These are phyloP conservation scores for Leccinum imitatum DNA, from an alignment of 768 basidiomycete species.

Conservation along the genomic window DNA sequence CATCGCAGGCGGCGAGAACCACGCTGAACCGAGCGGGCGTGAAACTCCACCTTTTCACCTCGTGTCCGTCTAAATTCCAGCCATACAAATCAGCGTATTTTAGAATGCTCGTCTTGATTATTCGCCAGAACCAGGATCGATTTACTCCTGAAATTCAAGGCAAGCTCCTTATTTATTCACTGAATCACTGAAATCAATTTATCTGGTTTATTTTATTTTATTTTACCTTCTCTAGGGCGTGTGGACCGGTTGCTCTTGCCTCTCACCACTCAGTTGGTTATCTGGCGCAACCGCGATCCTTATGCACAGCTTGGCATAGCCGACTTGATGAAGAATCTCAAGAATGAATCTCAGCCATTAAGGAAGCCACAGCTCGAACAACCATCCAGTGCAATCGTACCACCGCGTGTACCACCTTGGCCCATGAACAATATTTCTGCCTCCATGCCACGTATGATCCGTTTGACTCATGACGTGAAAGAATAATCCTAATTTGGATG, in stretches of 20 bases:
- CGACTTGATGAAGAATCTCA: conserved; percentile 25
- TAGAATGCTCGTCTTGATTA: conserved; percentile 43
- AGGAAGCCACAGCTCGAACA: conserved; percentile 19
- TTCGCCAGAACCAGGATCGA: conserved; percentile 33
- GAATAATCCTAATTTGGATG: conserved; percentile 10
- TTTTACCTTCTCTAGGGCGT: conserved; percentile 23
- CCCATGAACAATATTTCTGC: conserved; percentile 24
- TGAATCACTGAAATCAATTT: neutral
- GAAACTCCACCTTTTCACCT: conserved; percentile 45
- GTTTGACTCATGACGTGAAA: neutral
- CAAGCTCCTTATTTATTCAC: conserved; percentile 6
- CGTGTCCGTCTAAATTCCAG: conserved; percentile 40
- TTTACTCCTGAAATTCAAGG: conserved; percentile 31
- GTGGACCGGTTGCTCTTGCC: conserved; percentile 35
- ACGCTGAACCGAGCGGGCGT: conserved; percentile 45
- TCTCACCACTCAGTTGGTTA: conserved; percentile 32
- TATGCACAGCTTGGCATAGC: conserved; percentile 36
- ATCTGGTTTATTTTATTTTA: conserved; percentile 6
- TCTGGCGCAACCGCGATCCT: conserved; percentile 29
- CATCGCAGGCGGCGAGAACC: conserved; percentile 43
- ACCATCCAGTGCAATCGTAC: conserved; percentile 11
- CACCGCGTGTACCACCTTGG: conserved; percentile 24
- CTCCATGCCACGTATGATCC: conserved; percentile 39
- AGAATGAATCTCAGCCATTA: conserved; percentile 15
- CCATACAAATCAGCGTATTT: conserved; percentile 51